Conservation (phyloP, 2,329 filamentous ascomycete species). For the Cytospora schulzeri region DNA sequence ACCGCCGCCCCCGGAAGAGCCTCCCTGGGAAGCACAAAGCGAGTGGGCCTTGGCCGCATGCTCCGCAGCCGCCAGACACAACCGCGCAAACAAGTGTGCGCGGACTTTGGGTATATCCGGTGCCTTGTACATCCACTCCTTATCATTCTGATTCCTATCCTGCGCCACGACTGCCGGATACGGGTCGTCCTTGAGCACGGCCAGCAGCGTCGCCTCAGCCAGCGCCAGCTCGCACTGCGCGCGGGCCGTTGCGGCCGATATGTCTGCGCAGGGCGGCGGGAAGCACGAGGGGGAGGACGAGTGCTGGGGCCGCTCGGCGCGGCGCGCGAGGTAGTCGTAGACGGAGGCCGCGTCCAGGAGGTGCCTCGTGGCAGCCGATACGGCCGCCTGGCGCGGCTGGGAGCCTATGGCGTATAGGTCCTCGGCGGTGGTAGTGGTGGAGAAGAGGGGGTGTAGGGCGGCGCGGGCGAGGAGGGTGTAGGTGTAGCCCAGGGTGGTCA, state of each 20-base stretch:
- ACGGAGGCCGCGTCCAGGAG: constrained; percentile 79
- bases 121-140: constrained; percentile 95
- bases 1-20: not conserved
- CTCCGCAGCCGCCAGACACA: constrained; percentile 86
- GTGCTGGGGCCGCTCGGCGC: constrained; percentile 46
- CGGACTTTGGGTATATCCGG: constrained; percentile 87
- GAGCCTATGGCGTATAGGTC: constrained; percentile 48
- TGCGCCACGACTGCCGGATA: constrained; percentile 84
- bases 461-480: constrained; percentile 73
- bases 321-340: constrained; percentile 69
- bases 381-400: constrained; percentile 69
- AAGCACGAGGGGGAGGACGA: constrained; percentile 30
- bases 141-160: constrained; percentile 78
- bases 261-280: constrained; percentile 53
- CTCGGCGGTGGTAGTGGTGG: constrained; percentile 55
- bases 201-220: constrained; percentile 86
- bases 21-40: constrained; percentile 39
- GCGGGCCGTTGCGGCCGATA: constrained; percentile 54
- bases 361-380: constrained; percentile 74
- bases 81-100: constrained; percentile 81
- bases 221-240: constrained; percentile 69
- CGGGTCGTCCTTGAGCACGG: constrained; percentile 91
- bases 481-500: constrained; percentile 76
- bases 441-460: constrained; percentile 73
- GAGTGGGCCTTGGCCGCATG: constrained; percentile 75